These are phyloP conservation scores for Rhizopogon salebrosus DNA, from an alignment of 768 basidiomycete genomes.

Conservation along the genomic window DNA sequence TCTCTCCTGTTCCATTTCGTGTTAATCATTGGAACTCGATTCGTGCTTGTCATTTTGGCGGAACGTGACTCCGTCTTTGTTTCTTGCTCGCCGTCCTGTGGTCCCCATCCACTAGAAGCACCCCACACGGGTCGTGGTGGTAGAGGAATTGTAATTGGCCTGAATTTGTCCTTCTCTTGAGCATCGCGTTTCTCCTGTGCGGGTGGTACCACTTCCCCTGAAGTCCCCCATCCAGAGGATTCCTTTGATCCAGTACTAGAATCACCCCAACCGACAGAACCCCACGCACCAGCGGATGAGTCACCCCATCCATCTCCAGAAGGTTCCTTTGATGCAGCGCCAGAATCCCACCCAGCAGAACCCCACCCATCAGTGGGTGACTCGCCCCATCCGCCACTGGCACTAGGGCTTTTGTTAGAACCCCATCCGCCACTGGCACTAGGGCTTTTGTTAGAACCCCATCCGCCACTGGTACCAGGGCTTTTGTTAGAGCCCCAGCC, in stretches of 20 bases:
- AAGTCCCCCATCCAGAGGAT: background rate
- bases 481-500: constrained; percentile 5
- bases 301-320: background rate
- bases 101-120: background rate
- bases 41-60: constrained; percentile 18
- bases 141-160: constrained; percentile 8
- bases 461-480: background rate
- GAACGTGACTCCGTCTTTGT: constrained; percentile 1
- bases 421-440: too few relatives aligned
- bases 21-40: constrained; percentile 12
- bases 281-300: background rate
- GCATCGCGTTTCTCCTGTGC: background rate
- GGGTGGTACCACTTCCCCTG: background rate
- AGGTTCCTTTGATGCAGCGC: background rate
- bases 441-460: background rate
- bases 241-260: background rate
- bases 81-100: constrained; percentile 8
- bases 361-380: too few relatives aligned
- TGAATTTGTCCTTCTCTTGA: constrained; percentile 7
- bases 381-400: too few relatives aligned
- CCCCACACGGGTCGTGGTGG: constrained; percentile 21
- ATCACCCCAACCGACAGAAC: background rate
- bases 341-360: too few relatives aligned
- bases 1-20: constrained; percentile 12
- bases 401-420: too few relatives aligned